Conservation (phyloP, 805 yeast genomes). For the Ogataea thermomethanolica region DNA sequence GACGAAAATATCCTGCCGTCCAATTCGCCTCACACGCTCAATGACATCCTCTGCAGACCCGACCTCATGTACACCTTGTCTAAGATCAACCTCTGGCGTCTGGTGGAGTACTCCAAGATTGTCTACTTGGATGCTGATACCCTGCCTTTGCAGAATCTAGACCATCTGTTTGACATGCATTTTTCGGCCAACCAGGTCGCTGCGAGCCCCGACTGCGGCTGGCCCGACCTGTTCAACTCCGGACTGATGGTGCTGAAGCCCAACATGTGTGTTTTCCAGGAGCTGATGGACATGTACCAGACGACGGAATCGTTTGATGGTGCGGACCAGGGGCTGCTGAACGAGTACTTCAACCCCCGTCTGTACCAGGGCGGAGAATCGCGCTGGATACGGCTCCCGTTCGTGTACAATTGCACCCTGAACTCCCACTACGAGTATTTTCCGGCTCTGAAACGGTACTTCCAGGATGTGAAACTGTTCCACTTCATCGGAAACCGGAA, state of each 20-base stretch:
- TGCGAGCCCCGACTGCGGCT: slow-evolving; percentile 82
- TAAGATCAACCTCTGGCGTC: slow-evolving; percentile 55
- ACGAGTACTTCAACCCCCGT: slow-evolving; percentile 56
- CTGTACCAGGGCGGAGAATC: slow-evolving; percentile 18
- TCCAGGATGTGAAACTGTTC: slow-evolving; percentile 43
- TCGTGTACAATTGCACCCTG: slow-evolving; percentile 76
- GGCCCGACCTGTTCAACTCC: slow-evolving; percentile 87
- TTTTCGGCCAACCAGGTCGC: slow-evolving; percentile 30
- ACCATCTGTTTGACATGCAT: slow-evolving; percentile 26
- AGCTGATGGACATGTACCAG: slow-evolving; percentile 35
- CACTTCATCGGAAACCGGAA: slow-evolving; percentile 71
- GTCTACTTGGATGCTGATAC: slow-evolving; percentile 63
- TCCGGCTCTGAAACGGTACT: slow-evolving; percentile 31
- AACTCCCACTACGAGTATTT: slow-evolving; percentile 34
- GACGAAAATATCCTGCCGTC: slow-evolving; percentile 22
- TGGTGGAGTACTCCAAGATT: slow-evolving; percentile 39
- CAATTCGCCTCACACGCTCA: slow-evolving; percentile 19
- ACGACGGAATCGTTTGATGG: slow-evolving; percentile 61
- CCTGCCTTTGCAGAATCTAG: slow-evolving; percentile 38
- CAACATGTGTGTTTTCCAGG: slow-evolving; percentile 36
- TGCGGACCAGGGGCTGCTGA: slow-evolving; percentile 88
- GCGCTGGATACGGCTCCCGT: slow-evolving; percentile 72
- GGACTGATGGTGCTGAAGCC: slow-evolving; percentile 70
- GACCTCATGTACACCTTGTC: slow-evolving; percentile 41
- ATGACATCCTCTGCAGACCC: slow-evolving; percentile 25